Percentiles rank a stretch among this genome's conserved stretches.
These are phyloP conservation scores for Populus hybrid DNA, from an alignment of 441 rosid species.

Conservation along the genomic window DNA sequence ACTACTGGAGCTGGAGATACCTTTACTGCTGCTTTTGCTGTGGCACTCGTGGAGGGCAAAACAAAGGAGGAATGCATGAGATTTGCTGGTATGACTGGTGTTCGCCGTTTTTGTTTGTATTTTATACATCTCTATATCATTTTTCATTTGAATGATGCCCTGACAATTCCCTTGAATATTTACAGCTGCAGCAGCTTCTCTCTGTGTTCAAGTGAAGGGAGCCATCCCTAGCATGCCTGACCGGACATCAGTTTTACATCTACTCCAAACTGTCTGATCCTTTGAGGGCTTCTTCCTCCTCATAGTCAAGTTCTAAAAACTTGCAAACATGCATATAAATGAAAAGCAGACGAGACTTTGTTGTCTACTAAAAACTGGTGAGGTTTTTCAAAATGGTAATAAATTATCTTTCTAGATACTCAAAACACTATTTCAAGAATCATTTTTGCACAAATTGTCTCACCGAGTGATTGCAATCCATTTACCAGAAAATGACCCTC, in stretches of 20 bases:
- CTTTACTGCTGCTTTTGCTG: constrained; percentile 90
- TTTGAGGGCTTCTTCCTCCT: background rate
- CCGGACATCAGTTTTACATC: constrained; percentile 57
- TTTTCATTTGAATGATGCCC: constrained; percentile 4
- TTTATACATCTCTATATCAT: background rate
- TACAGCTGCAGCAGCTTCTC: constrained; percentile 95
- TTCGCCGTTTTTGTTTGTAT: background rate
- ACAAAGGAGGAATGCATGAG: constrained; percentile 63
- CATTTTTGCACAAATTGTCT: no score
- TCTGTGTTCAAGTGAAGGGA: constrained; percentile 94
- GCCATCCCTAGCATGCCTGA: constrained; percentile 95
- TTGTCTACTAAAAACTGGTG: background rate
- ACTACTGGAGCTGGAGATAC: constrained; percentile 99
- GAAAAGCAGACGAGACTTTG: background rate
- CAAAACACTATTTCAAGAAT: background rate
- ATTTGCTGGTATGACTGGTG: constrained; percentile 61
- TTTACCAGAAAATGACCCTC: background rate
- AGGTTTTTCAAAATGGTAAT: background rate
- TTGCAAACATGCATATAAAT: background rate
- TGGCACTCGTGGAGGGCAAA: constrained; percentile 83
- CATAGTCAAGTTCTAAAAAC: background rate
- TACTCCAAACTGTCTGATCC: constrained; percentile 40
- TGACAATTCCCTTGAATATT: background rate
- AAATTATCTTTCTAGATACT: background rate
- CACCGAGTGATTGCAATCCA: background rate